Evolutionary conservation across 805 yeast genomes (phyloP).

Genomic region (Hanseniaspora guilliermondii): DNA sequence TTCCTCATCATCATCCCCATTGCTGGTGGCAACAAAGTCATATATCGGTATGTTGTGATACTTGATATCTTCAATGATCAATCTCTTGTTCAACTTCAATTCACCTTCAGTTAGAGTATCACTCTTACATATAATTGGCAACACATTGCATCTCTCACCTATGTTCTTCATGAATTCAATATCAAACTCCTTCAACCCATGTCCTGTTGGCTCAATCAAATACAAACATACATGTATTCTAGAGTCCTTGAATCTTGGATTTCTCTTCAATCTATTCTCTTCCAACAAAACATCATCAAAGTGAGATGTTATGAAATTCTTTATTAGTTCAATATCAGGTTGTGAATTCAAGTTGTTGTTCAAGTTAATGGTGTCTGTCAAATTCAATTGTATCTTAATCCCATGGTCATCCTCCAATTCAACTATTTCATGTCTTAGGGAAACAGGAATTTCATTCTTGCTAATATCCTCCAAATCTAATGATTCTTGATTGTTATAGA

Average conservation of each 20-base stretch:
- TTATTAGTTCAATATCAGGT: constrained; percentile 51
- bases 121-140: constrained; percentile 76
- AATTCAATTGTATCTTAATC: constrained; percentile 60
- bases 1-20: constrained; percentile 46
- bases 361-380: constrained; percentile 76
- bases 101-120: constrained; percentile 78
- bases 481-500: constrained; percentile 34
- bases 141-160: constrained; percentile 68
- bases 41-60: constrained; percentile 58
- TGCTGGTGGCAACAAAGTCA: constrained; percentile 40
- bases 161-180: constrained; percentile 65
- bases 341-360: constrained; percentile 64
- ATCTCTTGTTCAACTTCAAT: constrained; percentile 55
- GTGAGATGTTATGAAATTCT: constrained; percentile 71
- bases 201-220: constrained; percentile 75
- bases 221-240: constrained; percentile 67
- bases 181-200: constrained; percentile 66
- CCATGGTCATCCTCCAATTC: constrained; percentile 80
- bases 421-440: constrained; percentile 65
- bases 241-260: constrained; percentile 74
- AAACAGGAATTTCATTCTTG: constrained; percentile 33
- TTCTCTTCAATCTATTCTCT: constrained; percentile 69
- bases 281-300: constrained; percentile 72
- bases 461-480: constrained; percentile 23
- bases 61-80: constrained; percentile 66